phyloP scores from a whole-genome alignment of 176 grass and related monocot genomes.

The Secale cereale region DNA sequence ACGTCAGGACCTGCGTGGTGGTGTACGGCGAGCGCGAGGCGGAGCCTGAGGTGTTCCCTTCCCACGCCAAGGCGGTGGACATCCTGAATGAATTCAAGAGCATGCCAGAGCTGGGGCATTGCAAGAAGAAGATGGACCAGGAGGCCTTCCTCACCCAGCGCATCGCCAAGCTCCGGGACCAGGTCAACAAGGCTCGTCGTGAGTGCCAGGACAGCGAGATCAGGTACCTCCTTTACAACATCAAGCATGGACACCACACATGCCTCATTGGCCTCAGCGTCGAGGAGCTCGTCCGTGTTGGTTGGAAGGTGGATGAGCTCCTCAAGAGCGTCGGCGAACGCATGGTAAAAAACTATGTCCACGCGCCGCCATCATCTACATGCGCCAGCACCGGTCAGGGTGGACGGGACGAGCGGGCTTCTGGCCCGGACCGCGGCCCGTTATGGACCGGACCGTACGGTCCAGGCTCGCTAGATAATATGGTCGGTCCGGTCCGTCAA shows the following conservation, averaged over 20 bases:
- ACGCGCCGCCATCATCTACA: background rate
- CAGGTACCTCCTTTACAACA: constrained; percentile 6
- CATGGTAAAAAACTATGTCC: background rate
- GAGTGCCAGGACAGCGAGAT: constrained; percentile 11
- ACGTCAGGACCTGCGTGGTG: constrained; percentile 1
- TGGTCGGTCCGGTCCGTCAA: too few relatives aligned
- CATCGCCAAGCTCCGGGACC: constrained; percentile 5
- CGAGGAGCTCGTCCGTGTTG: constrained; percentile 21
- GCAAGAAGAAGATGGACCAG: constrained; percentile 32
- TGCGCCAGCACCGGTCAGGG: background rate
- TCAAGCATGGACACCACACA: background rate
- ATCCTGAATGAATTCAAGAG: constrained; percentile 13
- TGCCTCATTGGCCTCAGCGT: background rate
- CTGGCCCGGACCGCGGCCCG: too few relatives aligned
- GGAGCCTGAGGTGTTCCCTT: constrained; percentile 17
- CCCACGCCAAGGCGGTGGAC: background rate
- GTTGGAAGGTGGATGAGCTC: background rate
- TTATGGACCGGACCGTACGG: too few relatives aligned
- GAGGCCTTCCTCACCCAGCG: constrained; percentile 35
- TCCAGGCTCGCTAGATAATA: too few relatives aligned
- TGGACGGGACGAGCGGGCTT: too few relatives aligned
- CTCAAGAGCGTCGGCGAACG: background rate
- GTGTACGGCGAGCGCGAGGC: constrained; percentile 19
- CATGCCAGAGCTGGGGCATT: constrained; percentile 29
- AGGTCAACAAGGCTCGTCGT: background rate